Conservation (phyloP, 352 stramenopile species). For the Globisporangium emineosum region DNA sequence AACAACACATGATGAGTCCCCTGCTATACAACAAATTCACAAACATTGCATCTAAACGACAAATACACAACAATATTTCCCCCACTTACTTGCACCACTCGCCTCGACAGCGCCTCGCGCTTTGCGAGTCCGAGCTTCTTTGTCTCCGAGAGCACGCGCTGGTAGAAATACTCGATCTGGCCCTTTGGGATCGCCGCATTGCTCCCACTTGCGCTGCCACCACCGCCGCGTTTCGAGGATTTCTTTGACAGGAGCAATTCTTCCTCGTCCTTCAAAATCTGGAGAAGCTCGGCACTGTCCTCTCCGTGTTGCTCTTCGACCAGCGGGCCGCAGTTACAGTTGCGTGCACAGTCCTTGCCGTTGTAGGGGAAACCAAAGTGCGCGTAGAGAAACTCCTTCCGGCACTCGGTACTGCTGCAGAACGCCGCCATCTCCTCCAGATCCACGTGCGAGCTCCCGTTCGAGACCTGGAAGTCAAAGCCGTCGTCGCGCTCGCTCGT, state of each 20-base stretch:
- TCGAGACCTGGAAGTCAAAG: slow-evolving; percentile 24
- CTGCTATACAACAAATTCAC: not conserved
- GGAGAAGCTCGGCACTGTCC: not conserved
- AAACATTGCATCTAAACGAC: slow-evolving; percentile 1
- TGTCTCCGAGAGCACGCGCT: slow-evolving; percentile 41
- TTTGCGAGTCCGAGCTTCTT: slow-evolving; percentile 45
- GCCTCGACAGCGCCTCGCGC: slow-evolving; percentile 50
- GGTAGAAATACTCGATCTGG: slow-evolving; percentile 62
- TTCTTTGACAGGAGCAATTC: not conserved
- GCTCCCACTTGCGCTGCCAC: not conserved
- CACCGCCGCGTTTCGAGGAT: not conserved
- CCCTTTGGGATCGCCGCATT: slow-evolving; percentile 14
- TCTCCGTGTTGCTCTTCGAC: slow-evolving; percentile 15
- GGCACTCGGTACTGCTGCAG: slow-evolving; percentile 51
- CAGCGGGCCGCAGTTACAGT: slow-evolving; percentile 61
- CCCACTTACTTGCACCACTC: slow-evolving; percentile 34
- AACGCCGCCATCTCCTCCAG: slow-evolving; percentile 54
- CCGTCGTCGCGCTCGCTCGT: slow-evolving; percentile 34
- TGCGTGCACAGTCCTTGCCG: slow-evolving; percentile 27
- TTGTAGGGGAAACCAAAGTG: slow-evolving; percentile 58
- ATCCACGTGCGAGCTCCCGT: slow-evolving; percentile 37
- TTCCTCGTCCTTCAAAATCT: not conserved
- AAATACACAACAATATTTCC: not conserved
- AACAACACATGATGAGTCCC: not conserved
- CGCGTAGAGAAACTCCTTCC: slow-evolving; percentile 50